phyloP scores from a whole-genome alignment of 805 yeast species.

The Kurtzmaniella cleridarum region DNA sequence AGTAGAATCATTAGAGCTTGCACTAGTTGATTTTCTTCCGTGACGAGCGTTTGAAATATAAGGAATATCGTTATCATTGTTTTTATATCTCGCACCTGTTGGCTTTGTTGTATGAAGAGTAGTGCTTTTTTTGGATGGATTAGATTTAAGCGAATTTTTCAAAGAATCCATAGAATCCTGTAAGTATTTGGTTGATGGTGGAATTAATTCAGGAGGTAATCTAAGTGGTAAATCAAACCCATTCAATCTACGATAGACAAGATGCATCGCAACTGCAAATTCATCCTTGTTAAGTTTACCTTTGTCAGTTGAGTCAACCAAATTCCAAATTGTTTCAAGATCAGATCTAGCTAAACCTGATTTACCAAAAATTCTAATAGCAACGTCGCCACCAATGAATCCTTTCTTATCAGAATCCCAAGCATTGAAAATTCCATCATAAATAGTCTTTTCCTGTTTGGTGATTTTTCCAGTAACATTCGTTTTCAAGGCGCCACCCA shows the following conservation, averaged over 20 bases:
- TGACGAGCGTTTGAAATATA: constrained; percentile 69
- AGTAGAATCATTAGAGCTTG: constrained; percentile 10
- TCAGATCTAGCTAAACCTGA: constrained; percentile 84
- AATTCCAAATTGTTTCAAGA: constrained; percentile 85
- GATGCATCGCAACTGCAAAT: constrained; percentile 95
- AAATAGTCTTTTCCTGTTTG: constrained; percentile 79
- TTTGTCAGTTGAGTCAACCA: constrained; percentile 75
- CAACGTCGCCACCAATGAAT: constrained; percentile 69
- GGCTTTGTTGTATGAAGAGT: constrained; percentile 8
- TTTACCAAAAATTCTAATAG: constrained; percentile 82
- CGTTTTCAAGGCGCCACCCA: constrained; percentile 41
- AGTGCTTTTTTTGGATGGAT: constrained; percentile 13
- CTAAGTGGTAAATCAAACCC: constrained; percentile 80
- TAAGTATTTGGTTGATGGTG: constrained; percentile 75
- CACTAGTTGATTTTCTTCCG: constrained; percentile 29
- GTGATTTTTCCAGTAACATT: constrained; percentile 80
- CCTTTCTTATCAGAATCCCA: constrained; percentile 76
- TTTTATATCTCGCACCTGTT: constrained; percentile 45
- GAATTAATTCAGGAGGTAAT: constrained; percentile 84
- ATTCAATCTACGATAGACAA: constrained; percentile 83
- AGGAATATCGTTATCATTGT: constrained; percentile 64
- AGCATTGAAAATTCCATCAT: constrained; percentile 81
- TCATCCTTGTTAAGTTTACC: constrained; percentile 86
- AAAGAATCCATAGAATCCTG: constrained; percentile 66
- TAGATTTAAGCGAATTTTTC: constrained; percentile 50